Percentiles rank a stretch among this genome's conserved stretches.
Conservation (phyloP, 345 rosid genomes). For the Corchorus capsularis region DNA sequence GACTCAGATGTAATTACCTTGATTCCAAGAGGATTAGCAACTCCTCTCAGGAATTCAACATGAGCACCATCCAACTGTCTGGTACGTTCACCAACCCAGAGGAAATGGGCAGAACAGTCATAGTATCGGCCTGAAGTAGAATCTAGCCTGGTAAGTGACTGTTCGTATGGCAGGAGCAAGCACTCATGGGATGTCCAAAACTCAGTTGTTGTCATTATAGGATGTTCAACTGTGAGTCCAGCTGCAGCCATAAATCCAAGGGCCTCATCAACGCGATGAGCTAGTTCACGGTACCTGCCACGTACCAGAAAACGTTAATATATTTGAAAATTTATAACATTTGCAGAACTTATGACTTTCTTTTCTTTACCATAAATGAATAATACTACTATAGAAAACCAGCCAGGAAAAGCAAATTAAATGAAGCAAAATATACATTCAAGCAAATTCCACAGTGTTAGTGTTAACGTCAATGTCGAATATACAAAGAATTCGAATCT, state of each 20-base stretch:
- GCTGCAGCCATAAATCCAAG: slow-evolving; percentile 80
- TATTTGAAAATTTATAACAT: not conserved
- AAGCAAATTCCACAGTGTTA: not conserved
- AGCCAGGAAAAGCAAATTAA: not conserved
- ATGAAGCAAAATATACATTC: not conserved
- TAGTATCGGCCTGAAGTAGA: slow-evolving; percentile 73
- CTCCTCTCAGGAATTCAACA: slow-evolving; percentile 74
- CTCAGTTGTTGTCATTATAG: slow-evolving; percentile 73
- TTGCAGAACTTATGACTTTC: not conserved
- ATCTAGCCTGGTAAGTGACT: slow-evolving; percentile 68
- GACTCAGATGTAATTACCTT: slow-evolving; percentile 40
- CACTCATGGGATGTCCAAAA: slow-evolving; percentile 86
- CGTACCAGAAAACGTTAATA: not conserved
- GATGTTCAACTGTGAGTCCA: slow-evolving; percentile 74
- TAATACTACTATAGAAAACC: not conserved
- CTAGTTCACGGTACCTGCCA: slow-evolving; percentile 68
- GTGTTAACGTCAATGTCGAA: not conserved
- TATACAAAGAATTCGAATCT: not conserved
- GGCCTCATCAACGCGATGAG: slow-evolving; percentile 74
- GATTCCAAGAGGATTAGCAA: slow-evolving; percentile 78
- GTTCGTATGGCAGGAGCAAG: slow-evolving; percentile 72
- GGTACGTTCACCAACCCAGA: slow-evolving; percentile 79
- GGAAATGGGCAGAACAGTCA: slow-evolving; percentile 77
- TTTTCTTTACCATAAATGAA: not conserved
- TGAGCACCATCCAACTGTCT: slow-evolving; percentile 81